phyloP scores from a whole-genome alignment of 2,329 filamentous ascomycete genomes.

The Ceratocystis papillata region DNA sequence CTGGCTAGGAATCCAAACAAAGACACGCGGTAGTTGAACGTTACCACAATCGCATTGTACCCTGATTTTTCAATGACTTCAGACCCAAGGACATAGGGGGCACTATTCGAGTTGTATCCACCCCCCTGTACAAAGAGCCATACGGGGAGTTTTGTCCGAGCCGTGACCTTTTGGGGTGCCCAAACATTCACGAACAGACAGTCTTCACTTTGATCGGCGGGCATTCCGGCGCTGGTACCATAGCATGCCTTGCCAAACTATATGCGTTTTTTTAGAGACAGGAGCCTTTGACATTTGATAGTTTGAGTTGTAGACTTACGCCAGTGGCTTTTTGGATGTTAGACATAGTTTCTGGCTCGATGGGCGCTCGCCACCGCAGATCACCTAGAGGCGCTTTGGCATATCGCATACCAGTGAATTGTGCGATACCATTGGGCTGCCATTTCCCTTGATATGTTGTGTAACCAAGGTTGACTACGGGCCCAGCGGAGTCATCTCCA shows the following conservation, averaged over 20 bases:
- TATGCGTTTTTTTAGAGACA: slow-evolving; percentile 30
- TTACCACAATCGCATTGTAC: slow-evolving; percentile 35
- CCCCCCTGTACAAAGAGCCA: slow-evolving; percentile 38
- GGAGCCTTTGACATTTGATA: slow-evolving; percentile 30
- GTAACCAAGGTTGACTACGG: slow-evolving; percentile 13
- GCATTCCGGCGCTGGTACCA: slow-evolving; percentile 14
- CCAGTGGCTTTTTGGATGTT: slow-evolving; percentile 27
- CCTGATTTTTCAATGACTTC: slow-evolving; percentile 34
- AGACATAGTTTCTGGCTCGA: slow-evolving; percentile 29
- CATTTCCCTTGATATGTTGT: slow-evolving; percentile 18
- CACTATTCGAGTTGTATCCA: slow-evolving; percentile 37
- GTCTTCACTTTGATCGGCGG: slow-evolving; percentile 35
- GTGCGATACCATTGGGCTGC: slow-evolving; percentile 19
- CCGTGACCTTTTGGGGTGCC: slow-evolving; percentile 33
- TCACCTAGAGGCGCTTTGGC: slow-evolving; percentile 33
- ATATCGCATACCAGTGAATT: slow-evolving; percentile 34
- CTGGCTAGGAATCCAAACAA: slow-evolving; percentile 41
- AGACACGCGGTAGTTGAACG: slow-evolving; percentile 40
- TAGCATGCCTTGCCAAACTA: slow-evolving; percentile 23
- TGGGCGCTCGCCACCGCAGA: slow-evolving; percentile 34
- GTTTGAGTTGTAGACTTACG: slow-evolving; percentile 4
- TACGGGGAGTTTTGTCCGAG: slow-evolving; percentile 32
- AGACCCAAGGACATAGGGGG: slow-evolving; percentile 34
- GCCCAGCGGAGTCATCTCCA: slow-evolving; percentile 1
- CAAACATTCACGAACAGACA: slow-evolving; percentile 42